Evolutionary conservation across 1,284 basidiomycete genomes (phyloP).

Genomic region (Pterulicium gracile): DNA sequence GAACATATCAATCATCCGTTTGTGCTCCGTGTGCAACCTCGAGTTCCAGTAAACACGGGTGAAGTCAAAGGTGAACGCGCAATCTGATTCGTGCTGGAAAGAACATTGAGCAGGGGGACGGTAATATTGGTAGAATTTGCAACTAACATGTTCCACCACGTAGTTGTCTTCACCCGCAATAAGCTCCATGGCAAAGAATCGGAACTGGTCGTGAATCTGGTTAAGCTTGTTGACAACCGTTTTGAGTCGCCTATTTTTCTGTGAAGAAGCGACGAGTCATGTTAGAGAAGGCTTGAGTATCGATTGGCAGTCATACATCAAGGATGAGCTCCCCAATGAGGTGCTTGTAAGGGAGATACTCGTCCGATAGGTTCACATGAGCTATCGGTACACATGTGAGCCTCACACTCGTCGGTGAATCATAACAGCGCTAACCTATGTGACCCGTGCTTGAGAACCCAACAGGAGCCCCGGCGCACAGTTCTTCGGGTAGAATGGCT

Average conservation of each 20-base stretch:
- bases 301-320: conserved; percentile 52
- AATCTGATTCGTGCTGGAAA: conserved; percentile 69
- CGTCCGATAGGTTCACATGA: conserved; percentile 85
- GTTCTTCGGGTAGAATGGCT: conserved; percentile 65
- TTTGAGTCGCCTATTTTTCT: conserved; percentile 77
- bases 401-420: not conserved
- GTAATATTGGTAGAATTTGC: conserved; percentile 2
- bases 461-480: conserved; percentile 72
- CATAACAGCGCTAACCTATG: conserved; percentile 57
- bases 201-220: conserved; percentile 78
- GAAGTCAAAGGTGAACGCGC: conserved; percentile 91
- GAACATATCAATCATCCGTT: conserved; percentile 68
- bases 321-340: conserved; percentile 88
- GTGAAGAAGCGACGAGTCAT: conserved; percentile 5
- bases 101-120: no score
- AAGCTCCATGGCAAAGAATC: conserved; percentile 96
- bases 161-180: conserved; percentile 86
- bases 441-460: conserved; percentile 90
- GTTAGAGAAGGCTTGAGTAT: not conserved
- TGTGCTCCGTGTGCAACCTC: conserved; percentile 85
- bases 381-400: conserved; percentile 24
- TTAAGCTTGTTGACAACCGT: conserved; percentile 97
- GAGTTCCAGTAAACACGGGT: conserved; percentile 98
- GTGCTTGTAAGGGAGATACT: conserved; percentile 87
- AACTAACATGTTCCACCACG: conserved; percentile 72